Conservation (phyloP, 306 rosid genomes). For the Vigna hirtella region DNA sequence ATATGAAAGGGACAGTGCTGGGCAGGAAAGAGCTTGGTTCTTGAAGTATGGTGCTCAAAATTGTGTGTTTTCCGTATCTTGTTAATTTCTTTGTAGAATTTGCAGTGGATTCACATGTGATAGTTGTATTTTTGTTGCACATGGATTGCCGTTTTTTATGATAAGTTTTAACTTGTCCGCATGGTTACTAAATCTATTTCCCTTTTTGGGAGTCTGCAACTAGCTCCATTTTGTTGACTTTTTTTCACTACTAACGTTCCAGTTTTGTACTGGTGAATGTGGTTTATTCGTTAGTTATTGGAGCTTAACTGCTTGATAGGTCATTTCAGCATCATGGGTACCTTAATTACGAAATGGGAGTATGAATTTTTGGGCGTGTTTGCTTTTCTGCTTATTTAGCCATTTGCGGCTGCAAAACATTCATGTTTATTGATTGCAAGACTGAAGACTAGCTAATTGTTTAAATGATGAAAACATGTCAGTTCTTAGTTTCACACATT, state of each 20-base stretch:
- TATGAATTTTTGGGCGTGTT: constrained; percentile 19
- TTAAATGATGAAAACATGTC: constrained; percentile 2
- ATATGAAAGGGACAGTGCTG: constrained; percentile 4
- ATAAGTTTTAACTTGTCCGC: constrained; percentile 1
- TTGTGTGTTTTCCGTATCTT: neutral
- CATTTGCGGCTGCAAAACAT: constrained; percentile 21
- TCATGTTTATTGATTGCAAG: constrained; percentile 23
- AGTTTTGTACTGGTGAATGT: constrained; percentile 26
- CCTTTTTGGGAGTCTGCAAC: neutral
- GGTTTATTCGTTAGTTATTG: constrained; percentile 15
- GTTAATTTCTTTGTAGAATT: neutral
- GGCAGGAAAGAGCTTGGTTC: constrained; percentile 12
- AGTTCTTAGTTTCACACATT: constrained; percentile 16
- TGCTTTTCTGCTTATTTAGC: constrained; percentile 25
- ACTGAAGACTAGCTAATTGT: constrained; percentile 20
- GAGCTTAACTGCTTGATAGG: constrained; percentile 8
- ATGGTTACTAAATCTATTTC: constrained; percentile 8
- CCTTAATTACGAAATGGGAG: neutral
- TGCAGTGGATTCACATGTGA: neutral
- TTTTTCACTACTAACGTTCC: neutral
- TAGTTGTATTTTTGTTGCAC: constrained; percentile 10
- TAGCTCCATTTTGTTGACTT: constrained; percentile 26
- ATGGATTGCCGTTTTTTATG: constrained; percentile 13
- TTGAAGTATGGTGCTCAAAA: constrained; percentile 10
- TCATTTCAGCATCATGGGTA: constrained; percentile 4